Conservation (phyloP, 306 rosid genomes). For the Spatholobus suberectus region DNA sequence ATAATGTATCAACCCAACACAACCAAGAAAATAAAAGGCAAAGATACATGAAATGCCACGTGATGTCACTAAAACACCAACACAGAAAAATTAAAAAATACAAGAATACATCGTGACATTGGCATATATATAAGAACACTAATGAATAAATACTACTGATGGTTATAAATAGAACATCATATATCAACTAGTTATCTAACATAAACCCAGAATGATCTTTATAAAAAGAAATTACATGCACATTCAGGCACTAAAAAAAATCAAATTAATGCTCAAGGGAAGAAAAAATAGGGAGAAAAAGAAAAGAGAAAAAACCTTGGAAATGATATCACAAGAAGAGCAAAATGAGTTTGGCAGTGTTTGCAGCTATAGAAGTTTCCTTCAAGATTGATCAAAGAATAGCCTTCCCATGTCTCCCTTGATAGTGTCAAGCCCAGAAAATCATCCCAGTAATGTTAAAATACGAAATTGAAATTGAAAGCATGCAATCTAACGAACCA, state of each 20-base stretch:
- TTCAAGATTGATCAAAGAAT: conserved; percentile 64
- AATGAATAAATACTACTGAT: no score
- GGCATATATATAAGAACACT: no score
- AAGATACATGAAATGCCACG: no score
- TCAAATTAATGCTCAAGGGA: conserved; percentile 3
- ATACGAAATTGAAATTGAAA: conserved; percentile 14
- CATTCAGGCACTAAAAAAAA: background rate
- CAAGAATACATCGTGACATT: no score
- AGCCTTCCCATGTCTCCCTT: conserved; percentile 70
- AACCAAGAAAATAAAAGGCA: no score
- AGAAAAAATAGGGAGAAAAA: background rate
- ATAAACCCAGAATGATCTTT: background rate
- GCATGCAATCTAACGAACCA: no score
- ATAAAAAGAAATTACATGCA: background rate
- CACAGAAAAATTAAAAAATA: no score
- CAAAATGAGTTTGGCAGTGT: conserved; percentile 68
- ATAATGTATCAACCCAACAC: conserved; percentile 5
- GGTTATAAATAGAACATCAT: conserved; percentile 14
- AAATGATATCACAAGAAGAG: conserved; percentile 60
- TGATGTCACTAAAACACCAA: no score
- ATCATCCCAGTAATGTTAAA: background rate
- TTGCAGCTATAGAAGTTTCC: conserved; percentile 75
- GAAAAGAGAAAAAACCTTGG: conserved; percentile 74
- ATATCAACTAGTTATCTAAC: conserved; percentile 19
- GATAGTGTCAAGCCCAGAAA: conserved; percentile 27